These are phyloP conservation scores for Endocarpon pusillum DNA, from an alignment of 495 filamentous ascomycete species.

Conservation along the genomic window DNA sequence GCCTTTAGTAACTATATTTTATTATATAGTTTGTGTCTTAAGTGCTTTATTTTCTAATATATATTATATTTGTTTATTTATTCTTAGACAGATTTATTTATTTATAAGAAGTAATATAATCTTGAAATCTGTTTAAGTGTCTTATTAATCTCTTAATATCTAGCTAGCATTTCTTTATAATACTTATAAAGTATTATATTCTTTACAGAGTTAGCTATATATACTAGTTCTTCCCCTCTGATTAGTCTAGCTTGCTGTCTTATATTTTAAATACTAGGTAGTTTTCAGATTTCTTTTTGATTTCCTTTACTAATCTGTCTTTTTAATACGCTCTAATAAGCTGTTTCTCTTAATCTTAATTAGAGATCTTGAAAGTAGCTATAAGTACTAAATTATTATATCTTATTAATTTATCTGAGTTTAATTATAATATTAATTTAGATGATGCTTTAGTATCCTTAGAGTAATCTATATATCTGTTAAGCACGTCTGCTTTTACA, in stretches of 20 bases:
- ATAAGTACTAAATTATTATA: too few relatives aligned
- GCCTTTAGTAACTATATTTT: not conserved
- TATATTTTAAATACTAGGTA: not conserved
- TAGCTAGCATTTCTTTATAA: too few relatives aligned
- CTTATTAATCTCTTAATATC: constrained; percentile 5
- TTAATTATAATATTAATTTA: too few relatives aligned
- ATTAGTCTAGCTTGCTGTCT: not conserved
- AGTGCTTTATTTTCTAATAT: not conserved
- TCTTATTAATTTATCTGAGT: too few relatives aligned
- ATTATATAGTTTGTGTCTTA: not conserved
- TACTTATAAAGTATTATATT: not conserved
- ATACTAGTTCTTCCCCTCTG: not conserved
- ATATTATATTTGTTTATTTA: constrained; percentile 14
- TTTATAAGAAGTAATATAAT: too few relatives aligned
- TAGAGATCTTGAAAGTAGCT: too few relatives aligned
- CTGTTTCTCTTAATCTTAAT: too few relatives aligned
- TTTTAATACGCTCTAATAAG: too few relatives aligned
- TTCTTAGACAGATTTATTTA: constrained; percentile 13
- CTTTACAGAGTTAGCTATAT: not conserved
- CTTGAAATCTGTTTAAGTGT: too few relatives aligned
- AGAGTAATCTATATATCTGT: not conserved
- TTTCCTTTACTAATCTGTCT: not conserved
- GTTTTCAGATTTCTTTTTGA: not conserved
- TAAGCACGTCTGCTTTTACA: not conserved
- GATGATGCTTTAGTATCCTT: too few relatives aligned